Evolutionary conservation across 306 rosid species (phyloP), one percentile per base, ranked within the genome.

Genomic region (Rosa multiflora): DNA sequence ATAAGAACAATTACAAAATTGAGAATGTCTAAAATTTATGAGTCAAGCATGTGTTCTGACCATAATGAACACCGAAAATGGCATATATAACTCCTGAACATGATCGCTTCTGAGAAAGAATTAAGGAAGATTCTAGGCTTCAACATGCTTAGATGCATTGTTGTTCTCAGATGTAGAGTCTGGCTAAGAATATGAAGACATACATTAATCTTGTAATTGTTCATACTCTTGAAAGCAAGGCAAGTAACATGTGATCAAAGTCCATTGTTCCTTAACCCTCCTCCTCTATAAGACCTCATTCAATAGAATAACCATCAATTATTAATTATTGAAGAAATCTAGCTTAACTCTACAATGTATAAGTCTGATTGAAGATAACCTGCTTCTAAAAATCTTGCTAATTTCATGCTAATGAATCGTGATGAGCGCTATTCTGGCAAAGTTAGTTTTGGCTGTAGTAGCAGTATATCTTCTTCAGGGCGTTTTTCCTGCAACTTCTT

Each of bases 341-440:
- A 39, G 35, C 56, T 26, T 52, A 53, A 53, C 20, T 13, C 8
- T 18, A 39, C 37, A 73, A 39, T 56, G 35, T 72, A 26, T 59
- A 74, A 53, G 7, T 73, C 32, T 46, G 18, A 67, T 23, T n/a
- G 14, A 42, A 37, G 61, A 68, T 55, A 3, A 29, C 67, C n/a
- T 39, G 40, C 11, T 53, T 43, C 53, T 40, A 39, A n/a, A 64
- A 32, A 63, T 76, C 40, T 44, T 51, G 43, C 20, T 39, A 20
- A 20, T 63, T 74, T 55, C 37, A 14, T 42, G 48, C 67, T 75
- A 55, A 42, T 71, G 2, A 23, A 52, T 20, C 21, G 76, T 0
- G 80, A 86, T 80, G 87, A 47, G 52, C 20, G 49, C 48, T 26
- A n/a, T 69, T 32, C 68, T 58, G 5, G 75, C 64, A 15, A 83